phyloP scores from a whole-genome alignment of 768 basidiomycete species.

The Tylopilus sp. region DNA sequence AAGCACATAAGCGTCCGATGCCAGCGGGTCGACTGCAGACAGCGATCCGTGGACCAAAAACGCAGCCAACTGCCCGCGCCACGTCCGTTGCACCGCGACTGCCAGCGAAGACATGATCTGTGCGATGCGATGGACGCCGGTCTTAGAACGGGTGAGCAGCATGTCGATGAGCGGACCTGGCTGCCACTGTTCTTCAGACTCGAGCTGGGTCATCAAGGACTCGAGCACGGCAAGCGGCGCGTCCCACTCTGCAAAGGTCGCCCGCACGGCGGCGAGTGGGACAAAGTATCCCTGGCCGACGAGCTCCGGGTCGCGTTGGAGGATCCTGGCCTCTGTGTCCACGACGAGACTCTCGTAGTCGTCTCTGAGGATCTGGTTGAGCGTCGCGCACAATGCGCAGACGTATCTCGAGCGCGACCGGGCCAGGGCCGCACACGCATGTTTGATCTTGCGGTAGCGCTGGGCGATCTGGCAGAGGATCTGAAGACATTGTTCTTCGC shows the following conservation, averaged over 20 bases:
- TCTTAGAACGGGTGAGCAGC: slow-evolving; percentile 65
- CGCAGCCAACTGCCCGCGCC: slow-evolving; percentile 79
- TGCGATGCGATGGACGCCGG: slow-evolving; percentile 75
- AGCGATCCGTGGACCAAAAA: slow-evolving; percentile 80
- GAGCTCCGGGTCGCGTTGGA: slow-evolving; percentile 68
- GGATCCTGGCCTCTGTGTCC: slow-evolving; percentile 75
- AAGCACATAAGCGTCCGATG: slow-evolving; percentile 56
- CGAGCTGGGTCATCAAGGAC: slow-evolving; percentile 59
- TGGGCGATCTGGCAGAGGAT: slow-evolving; percentile 70
- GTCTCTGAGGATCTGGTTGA: slow-evolving; percentile 68
- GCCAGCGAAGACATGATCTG: slow-evolving; percentile 70
- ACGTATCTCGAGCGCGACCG: slow-evolving; percentile 71
- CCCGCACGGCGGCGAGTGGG: slow-evolving; percentile 78
- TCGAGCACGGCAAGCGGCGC: slow-evolving; percentile 75
- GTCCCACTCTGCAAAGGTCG: slow-evolving; percentile 86
- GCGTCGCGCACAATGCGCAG: slow-evolving; percentile 70
- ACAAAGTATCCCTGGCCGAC: slow-evolving; percentile 84
- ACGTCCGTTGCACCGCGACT: slow-evolving; percentile 72
- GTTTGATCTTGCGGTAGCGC: slow-evolving; percentile 71
- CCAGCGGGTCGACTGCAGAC: slow-evolving; percentile 58
- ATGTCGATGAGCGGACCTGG: slow-evolving; percentile 82
- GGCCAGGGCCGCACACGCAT: slow-evolving; percentile 47
- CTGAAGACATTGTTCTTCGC: slow-evolving; percentile 83
- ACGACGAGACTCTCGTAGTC: slow-evolving; percentile 81
- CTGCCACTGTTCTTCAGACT: slow-evolving; percentile 48